These are phyloP conservation scores for Fusarium coffeatum DNA, from an alignment of 2,329 filamentous ascomycete genomes.

Conservation along the genomic window DNA sequence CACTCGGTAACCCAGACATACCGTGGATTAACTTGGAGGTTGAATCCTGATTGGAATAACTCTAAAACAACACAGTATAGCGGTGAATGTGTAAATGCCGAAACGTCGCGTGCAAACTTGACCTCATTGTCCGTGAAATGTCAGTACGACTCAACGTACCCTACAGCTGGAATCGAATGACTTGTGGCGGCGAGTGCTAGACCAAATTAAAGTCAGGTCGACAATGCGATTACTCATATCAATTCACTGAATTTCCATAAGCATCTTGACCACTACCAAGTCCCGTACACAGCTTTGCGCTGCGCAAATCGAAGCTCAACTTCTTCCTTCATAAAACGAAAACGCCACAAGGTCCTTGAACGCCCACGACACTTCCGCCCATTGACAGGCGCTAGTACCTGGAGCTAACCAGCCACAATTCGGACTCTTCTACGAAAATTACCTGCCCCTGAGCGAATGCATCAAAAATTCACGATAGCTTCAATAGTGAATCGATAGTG, in stretches of 20 bases:
- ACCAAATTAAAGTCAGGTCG: too few species aligned
- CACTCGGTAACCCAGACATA: too few species aligned
- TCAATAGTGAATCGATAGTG: slow-evolving; percentile 31
- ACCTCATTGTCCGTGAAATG: too few species aligned
- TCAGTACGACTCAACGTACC: too few species aligned
- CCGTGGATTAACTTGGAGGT: too few species aligned
- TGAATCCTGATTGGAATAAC: too few species aligned
- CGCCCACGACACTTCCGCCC: not conserved
- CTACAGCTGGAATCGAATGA: too few species aligned
- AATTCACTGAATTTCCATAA: fast-evolving
- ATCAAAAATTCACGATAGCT: slow-evolving; percentile 12
- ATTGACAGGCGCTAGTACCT: slow-evolving; percentile 2
- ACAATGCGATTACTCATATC: too few species aligned
- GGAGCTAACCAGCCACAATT: not conserved
- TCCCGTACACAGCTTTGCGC: fast-evolving
- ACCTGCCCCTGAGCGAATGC: slow-evolving; percentile 11
- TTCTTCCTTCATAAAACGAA: not conserved
- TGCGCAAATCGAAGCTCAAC: fast-evolving
- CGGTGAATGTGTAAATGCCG: too few species aligned
- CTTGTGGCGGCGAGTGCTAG: fast-evolving
- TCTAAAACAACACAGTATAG: too few species aligned
- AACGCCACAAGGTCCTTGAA: not conserved
- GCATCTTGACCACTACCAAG: fast-evolving
- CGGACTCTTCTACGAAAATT: not conserved
- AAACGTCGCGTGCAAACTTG: too few species aligned